These are phyloP conservation scores for Alternaria gansuensis DNA, from an alignment of 2,329 filamentous ascomycete species.

Conservation along the genomic window DNA sequence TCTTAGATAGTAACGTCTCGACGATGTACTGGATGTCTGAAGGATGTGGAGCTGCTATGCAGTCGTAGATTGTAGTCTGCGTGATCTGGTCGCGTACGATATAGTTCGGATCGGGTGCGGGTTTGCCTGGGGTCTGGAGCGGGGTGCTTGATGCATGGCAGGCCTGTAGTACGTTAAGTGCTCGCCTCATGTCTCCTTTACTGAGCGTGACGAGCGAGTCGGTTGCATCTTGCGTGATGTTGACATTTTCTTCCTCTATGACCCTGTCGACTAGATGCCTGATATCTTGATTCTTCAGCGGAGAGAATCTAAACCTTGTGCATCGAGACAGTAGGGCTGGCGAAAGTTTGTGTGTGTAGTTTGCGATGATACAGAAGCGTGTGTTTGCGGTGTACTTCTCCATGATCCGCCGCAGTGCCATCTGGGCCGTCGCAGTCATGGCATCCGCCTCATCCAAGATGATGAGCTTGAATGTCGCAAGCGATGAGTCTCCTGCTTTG, in stretches of 20 bases:
- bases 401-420: constrained; percentile 97
- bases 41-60: constrained; percentile 93
- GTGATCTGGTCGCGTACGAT: constrained; percentile 86
- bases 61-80: constrained; percentile 93
- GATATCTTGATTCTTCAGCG: constrained; percentile 88
- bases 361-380: constrained; percentile 97
- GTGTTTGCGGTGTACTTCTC: constrained; percentile 99
- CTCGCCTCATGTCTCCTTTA: constrained; percentile 95
- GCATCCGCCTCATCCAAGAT: constrained; percentile 98
- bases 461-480: constrained; percentile 91
- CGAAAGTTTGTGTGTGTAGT: constrained; percentile 97
- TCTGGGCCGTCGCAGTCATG: constrained; percentile 98
- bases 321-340: constrained; percentile 91
- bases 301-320: constrained; percentile 94
- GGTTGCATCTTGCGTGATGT: constrained; percentile 80
- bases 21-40: constrained; percentile 86
- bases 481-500: constrained; percentile 57
- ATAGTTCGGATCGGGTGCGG: constrained; percentile 60
- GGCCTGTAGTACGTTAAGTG: constrained; percentile 93
- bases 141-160: constrained; percentile 89
- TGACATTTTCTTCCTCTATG: constrained; percentile 83
- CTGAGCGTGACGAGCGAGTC: constrained; percentile 86
- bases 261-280: constrained; percentile 86
- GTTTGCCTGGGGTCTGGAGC: constrained; percentile 59
- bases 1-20: constrained; percentile 80